Evolutionary conservation across 257 asterid species (phyloP).

Genomic region (Anisodus acutangulus): DNA sequence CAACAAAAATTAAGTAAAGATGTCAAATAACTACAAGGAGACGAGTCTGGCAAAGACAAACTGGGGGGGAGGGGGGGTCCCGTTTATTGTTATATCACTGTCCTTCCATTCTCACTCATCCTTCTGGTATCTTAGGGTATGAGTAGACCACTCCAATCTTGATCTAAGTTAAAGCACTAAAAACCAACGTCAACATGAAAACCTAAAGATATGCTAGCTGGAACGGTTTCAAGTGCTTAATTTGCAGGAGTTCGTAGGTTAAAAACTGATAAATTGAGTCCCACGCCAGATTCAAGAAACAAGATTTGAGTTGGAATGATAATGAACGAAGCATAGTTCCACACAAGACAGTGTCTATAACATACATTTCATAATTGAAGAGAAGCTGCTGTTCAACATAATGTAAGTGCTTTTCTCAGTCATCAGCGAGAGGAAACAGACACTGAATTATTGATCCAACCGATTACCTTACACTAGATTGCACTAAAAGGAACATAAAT

Average conservation of each 20-base stretch:
- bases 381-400: not conserved
- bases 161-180: not conserved
- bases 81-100: too few species aligned
- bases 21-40: too few species aligned
- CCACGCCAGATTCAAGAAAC: constrained; percentile 13
- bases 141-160: not conserved
- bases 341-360: not conserved
- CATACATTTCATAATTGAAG: not conserved
- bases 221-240: not conserved
- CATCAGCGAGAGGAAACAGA: not conserved
- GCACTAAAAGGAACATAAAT: not conserved
- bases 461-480: not conserved
- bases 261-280: not conserved
- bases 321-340: not conserved
- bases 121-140: too few species aligned
- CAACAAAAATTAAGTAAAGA: too few species aligned
- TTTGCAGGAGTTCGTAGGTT: not conserved
- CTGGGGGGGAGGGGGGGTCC: too few species aligned
- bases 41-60: too few species aligned
- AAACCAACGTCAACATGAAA: not conserved
- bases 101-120: too few species aligned
- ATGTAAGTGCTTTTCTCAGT: not conserved
- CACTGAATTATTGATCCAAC: not conserved
- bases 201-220: not conserved
- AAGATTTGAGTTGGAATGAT: not conserved